phyloP scores from a whole-genome alignment of 176 grass and related monocot genomes.

The Microstegium vimineum region DNA sequence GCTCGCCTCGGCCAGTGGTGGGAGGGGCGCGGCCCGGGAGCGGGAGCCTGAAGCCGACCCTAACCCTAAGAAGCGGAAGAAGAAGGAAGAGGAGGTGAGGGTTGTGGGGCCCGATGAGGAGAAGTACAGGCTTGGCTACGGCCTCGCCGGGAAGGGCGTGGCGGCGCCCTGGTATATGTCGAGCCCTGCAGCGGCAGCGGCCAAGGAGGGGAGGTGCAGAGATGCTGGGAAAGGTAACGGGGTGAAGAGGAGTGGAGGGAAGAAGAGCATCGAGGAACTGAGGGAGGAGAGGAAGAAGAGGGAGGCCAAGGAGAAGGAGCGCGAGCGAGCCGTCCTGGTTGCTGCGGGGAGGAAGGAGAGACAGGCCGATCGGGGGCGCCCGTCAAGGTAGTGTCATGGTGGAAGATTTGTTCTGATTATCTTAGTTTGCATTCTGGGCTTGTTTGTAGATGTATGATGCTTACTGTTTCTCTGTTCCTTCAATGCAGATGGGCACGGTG shows the following conservation, averaged over 20 bases:
- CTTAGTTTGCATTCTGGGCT: not conserved
- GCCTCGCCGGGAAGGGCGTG: slow-evolving; percentile 85
- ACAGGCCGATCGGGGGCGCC: slow-evolving; percentile 6
- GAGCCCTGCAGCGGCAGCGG: not conserved
- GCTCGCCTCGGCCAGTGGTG: slow-evolving; percentile 42
- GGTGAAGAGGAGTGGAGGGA: slow-evolving; percentile 44
- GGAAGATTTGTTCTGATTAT: not conserved
- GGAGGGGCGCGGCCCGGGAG: slow-evolving; percentile 41
- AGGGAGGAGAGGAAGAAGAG: slow-evolving; percentile 72
- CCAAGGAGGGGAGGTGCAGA: slow-evolving; percentile 11
- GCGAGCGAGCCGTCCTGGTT: slow-evolving; percentile 27
- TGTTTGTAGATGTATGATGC: not conserved
- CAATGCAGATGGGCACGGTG: slow-evolving; percentile 31
- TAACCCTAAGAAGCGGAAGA: slow-evolving; percentile 58
- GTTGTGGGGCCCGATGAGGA: slow-evolving; percentile 75
- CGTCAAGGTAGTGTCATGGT: slow-evolving; percentile 33
- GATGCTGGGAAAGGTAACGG: not conserved
- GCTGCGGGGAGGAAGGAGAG: slow-evolving; percentile 31
- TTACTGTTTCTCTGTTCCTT: not conserved
- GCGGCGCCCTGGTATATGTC: slow-evolving; percentile 76
- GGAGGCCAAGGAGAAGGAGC: slow-evolving; percentile 67
- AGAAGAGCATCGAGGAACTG: slow-evolving; percentile 66
- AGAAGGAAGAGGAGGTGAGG: slow-evolving; percentile 63
- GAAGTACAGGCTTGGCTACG: slow-evolving; percentile 88
- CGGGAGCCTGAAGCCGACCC: slow-evolving; percentile 7